Evolutionary conservation across 1,284 basidiomycete species (phyloP), one percentile per base, ranked within the genome.

Genomic region (Malassezia vespertilionis): DNA sequence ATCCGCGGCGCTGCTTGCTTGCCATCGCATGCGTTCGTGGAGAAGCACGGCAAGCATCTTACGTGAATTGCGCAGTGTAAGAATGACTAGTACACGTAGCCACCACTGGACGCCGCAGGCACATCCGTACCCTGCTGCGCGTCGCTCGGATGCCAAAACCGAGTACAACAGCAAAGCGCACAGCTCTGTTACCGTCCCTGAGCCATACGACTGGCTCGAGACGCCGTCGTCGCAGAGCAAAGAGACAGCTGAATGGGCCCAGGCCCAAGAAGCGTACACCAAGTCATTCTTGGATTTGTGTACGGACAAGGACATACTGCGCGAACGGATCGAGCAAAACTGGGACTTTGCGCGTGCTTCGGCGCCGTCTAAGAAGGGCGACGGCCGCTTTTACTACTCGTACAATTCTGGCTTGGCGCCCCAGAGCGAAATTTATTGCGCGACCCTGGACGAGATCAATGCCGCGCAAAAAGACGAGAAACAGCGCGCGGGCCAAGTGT

Each of bases 171-270:
- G 58, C 21, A 45, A 43, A 2, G 46, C 54, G 18, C 45, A 63
- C 17, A 65, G 66, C 18, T 41, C 61, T 31, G 62, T 69, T 27
- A 53, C 52, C 23, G 63, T 70, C 12, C 55, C 60, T 5, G 61
- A 66, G 14, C 67, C 67, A 14, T 70, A 70, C 52, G 48, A 56
- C 38, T 70, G 65, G 65, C 61, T 70, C 24, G 65, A 70, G 43
- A 53, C 52, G 36, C 67, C 67, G 3, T 61, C 65, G 15, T 61
- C 55, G 3, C 57, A 68, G 39, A 60, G 57, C 18, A 18, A 51
- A 17, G 65, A 70, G 45, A 70, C 67, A 33, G 63, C 60, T 34
- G 55, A 54, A 2, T 70, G 58, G 57, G 57, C 63, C 3, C 42
- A 56, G 26, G 61, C 56, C 0, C 67, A 70, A 44, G 63, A 63